A percentile compares a stretch with the other conserved stretches of the same genome.
Evolutionary conservation across 768 basidiomycete genomes (phyloP).

Genomic region (Termitomyces sp.): DNA sequence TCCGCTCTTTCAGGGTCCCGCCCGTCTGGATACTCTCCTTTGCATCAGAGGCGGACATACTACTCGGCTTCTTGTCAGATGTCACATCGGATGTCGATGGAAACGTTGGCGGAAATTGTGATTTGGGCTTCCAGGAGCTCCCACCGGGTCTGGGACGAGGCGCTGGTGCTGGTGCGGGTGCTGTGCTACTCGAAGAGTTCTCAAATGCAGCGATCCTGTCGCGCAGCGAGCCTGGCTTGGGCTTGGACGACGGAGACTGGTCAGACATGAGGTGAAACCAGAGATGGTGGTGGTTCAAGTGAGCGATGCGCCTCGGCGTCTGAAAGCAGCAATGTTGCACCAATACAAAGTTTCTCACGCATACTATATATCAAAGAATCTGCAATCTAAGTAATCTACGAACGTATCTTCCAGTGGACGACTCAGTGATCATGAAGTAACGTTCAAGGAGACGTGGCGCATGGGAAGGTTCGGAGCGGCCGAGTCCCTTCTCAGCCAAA

Average conservation of each 20-base stretch:
- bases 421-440: background rate
- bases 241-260: constrained; percentile 47
- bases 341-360: constrained; percentile 1
- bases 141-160: constrained; percentile 64
- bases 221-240: constrained; percentile 72
- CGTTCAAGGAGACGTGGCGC: constrained; percentile 12
- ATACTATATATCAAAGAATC: background rate
- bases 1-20: constrained; percentile 84
- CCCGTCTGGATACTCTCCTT: constrained; percentile 78
- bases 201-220: constrained; percentile 90
- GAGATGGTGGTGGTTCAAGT: constrained; percentile 13
- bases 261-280: constrained; percentile 45
- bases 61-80: constrained; percentile 25
- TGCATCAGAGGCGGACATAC: constrained; percentile 84
- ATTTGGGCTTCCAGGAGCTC: constrained; percentile 68
- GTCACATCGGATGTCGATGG: constrained; percentile 20
- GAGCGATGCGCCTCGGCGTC: constrained; percentile 2
- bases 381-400: background rate
- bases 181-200: constrained; percentile 39
- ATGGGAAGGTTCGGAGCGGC: constrained; percentile 8
- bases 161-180: constrained; percentile 32
- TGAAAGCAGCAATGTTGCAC: background rate
- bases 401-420: constrained; percentile 5
- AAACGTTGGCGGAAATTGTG: constrained; percentile 44
- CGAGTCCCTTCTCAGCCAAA: constrained; percentile 25